Percentiles rank a stretch among this genome's conserved stretches.
These are phyloP conservation scores for Microbotryum violaceum DNA, from an alignment of 1,284 basidiomycete species.

Conservation along the genomic window DNA sequence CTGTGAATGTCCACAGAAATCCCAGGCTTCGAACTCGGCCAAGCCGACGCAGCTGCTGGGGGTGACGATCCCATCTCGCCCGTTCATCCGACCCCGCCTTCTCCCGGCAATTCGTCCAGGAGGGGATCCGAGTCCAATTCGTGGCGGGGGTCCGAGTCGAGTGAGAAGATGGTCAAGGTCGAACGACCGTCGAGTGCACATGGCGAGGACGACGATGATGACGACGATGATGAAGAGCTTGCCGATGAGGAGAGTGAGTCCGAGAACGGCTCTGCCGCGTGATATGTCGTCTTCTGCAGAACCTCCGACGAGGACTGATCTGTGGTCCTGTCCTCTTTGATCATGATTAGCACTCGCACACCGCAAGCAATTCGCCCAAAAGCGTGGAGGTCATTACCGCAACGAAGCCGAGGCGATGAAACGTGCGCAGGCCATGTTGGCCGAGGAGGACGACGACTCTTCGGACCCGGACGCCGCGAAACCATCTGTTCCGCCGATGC, in stretches of 20 bases:
- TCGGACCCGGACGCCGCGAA: not conserved
- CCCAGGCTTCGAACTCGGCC: constrained; percentile 36
- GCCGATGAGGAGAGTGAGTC: constrained; percentile 33
- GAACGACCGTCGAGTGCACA: constrained; percentile 19
- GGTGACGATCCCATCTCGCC: not conserved
- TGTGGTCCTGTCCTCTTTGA: no score
- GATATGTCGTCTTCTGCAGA: not conserved
- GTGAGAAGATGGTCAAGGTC: constrained; percentile 35
- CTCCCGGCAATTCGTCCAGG: not conserved
- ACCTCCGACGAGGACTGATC: not conserved
- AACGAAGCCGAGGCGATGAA: constrained; percentile 29
- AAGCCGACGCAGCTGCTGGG: constrained; percentile 8
- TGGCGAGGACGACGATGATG: constrained; percentile 12
- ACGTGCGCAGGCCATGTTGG: constrained; percentile 22
- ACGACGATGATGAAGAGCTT: constrained; percentile 19
- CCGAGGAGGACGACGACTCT: constrained; percentile 8
- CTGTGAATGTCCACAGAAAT: constrained; percentile 22
- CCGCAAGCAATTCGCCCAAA: constrained; percentile 24
- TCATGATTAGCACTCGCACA: constrained; percentile 21
- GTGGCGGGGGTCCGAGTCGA: constrained; percentile 28
- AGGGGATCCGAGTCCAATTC: constrained; percentile 5
- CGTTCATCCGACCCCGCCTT: no score
- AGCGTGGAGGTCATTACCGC: constrained; percentile 27
- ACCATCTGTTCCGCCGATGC: not conserved
- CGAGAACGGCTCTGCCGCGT: not conserved